Evolutionary conservation across 345 rosid genomes (phyloP).

Genomic region (Aethionema arabicum): DNA sequence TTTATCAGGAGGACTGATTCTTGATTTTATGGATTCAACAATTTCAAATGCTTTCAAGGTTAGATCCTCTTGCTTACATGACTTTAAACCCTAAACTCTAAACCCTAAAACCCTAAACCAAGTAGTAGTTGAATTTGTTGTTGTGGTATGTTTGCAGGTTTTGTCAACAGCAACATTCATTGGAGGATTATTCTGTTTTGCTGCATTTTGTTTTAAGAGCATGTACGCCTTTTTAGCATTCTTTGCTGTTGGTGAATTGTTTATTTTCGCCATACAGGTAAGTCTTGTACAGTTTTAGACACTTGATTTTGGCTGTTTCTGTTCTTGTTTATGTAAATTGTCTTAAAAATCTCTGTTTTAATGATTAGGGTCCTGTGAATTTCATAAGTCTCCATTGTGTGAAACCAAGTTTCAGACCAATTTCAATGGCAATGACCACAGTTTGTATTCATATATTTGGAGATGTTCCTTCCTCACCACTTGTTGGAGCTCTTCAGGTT

Average conservation of each 20-base stretch:
- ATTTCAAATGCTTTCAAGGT: slow-evolving; percentile 96
- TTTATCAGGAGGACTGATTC: slow-evolving; percentile 69
- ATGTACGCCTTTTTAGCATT: slow-evolving; percentile 78
- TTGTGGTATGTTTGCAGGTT: slow-evolving; percentile 49
- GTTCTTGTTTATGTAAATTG: not conserved
- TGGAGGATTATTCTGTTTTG: slow-evolving; percentile 79
- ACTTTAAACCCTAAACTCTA: too few species aligned
- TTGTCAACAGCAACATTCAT: slow-evolving; percentile 64
- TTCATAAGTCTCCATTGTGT: slow-evolving; percentile 86
- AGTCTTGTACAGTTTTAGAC: not conserved
- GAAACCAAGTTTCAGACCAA: slow-evolving; percentile 83
- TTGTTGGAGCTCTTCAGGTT: slow-evolving; percentile 96
- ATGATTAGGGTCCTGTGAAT: slow-evolving; percentile 87
- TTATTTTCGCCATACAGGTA: slow-evolving; percentile 93
- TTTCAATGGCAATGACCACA: slow-evolving; percentile 97
- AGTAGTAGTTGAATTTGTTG: too few species aligned
- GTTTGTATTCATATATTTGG: slow-evolving; percentile 93
- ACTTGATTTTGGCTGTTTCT: slow-evolving; percentile 3
- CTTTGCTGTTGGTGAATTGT: slow-evolving; percentile 79
- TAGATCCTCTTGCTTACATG: not conserved
- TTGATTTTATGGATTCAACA: slow-evolving; percentile 68
- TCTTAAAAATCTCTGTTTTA: not conserved
- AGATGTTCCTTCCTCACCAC: slow-evolving; percentile 98
- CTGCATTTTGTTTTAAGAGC: slow-evolving; percentile 81
- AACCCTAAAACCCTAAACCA: too few species aligned